These are phyloP conservation scores for Calocera cornea DNA, from an alignment of 768 basidiomycete genomes.

Conservation along the genomic window DNA sequence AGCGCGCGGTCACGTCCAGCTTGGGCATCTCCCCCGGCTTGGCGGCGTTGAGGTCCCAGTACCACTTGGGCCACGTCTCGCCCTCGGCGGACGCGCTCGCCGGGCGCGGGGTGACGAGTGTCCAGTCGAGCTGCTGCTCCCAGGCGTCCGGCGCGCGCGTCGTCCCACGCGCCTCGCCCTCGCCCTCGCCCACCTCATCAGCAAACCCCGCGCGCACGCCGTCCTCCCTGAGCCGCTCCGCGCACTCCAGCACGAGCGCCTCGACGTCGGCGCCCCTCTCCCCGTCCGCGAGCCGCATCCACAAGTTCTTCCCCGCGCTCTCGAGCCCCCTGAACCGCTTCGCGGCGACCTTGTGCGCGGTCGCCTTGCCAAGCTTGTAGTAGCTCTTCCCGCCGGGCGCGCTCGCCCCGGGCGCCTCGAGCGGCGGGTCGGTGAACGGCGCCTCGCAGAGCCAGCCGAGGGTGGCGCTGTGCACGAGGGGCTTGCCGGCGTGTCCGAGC, in stretches of 20 bases:
- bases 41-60: slow-evolving; percentile 59
- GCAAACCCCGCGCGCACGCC: slow-evolving; percentile 7
- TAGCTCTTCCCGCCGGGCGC: background rate
- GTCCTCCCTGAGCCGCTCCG: slow-evolving; percentile 23
- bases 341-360: background rate
- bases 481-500: background rate
- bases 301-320: slow-evolving; percentile 4
- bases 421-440: background rate
- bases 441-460: background rate
- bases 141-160: slow-evolving; percentile 23
- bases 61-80: slow-evolving; percentile 86
- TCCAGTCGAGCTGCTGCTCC: slow-evolving; percentile 61
- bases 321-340: slow-evolving; percentile 1
- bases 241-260: slow-evolving; percentile 31
- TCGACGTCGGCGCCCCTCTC: slow-evolving; percentile 26
- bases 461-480: background rate
- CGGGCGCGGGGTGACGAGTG: slow-evolving; percentile 17
- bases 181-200: background rate
- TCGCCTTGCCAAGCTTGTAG: background rate
- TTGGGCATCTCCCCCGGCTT: slow-evolving; percentile 36
- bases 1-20: slow-evolving; percentile 76
- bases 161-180: too few species aligned
- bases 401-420: background rate
- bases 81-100: background rate
- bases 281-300: slow-evolving; percentile 30